These are phyloP conservation scores for Pythium pyrilobum DNA, from an alignment of 352 stramenopile genomes.

Conservation along the genomic window DNA sequence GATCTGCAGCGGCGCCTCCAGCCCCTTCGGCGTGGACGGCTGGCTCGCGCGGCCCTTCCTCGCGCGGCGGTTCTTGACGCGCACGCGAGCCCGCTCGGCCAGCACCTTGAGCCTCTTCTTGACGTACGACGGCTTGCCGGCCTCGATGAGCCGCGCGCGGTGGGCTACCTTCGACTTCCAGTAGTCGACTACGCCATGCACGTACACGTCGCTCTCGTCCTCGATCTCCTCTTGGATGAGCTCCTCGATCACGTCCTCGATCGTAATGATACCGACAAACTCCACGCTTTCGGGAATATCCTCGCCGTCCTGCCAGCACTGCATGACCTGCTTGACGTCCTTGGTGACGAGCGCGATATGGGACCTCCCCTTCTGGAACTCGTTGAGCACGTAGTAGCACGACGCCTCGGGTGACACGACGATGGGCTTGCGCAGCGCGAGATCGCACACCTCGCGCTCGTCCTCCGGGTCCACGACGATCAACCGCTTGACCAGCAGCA, in stretches of 20 bases:
- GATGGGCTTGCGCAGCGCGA: conserved; percentile 69
- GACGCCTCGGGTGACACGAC: conserved; percentile 76
- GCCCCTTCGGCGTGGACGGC: conserved; percentile 9
- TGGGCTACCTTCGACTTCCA: conserved; percentile 35
- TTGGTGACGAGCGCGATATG: conserved; percentile 82
- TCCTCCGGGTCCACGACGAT: conserved; percentile 88
- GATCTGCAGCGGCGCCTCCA: conserved; percentile 34
- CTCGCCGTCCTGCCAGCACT: conserved; percentile 43
- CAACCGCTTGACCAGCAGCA: conserved; percentile 86
- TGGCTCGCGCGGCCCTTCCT: conserved; percentile 19
- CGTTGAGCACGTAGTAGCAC: conserved; percentile 87
- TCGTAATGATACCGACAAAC: conserved; percentile 86
- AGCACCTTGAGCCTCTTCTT: conserved; percentile 40
- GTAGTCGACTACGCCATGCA: conserved; percentile 51
- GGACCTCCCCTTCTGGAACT: conserved; percentile 87
- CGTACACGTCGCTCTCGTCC: conserved; percentile 82
- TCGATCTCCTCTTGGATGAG: conserved; percentile 89
- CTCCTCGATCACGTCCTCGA: conserved; percentile 91
- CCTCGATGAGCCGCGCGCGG: conserved; percentile 30
- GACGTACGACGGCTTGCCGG: conserved; percentile 10
- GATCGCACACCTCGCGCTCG: conserved; percentile 48
- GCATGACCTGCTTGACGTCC: conserved; percentile 40
- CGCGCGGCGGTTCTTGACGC: conserved; percentile 40
- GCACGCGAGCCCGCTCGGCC: conserved; percentile 41
- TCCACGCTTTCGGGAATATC: conserved; percentile 36